Evolutionary conservation across 2,329 filamentous ascomycete genomes (phyloP).

Genomic region (Coccinonectria pachysandricola): DNA sequence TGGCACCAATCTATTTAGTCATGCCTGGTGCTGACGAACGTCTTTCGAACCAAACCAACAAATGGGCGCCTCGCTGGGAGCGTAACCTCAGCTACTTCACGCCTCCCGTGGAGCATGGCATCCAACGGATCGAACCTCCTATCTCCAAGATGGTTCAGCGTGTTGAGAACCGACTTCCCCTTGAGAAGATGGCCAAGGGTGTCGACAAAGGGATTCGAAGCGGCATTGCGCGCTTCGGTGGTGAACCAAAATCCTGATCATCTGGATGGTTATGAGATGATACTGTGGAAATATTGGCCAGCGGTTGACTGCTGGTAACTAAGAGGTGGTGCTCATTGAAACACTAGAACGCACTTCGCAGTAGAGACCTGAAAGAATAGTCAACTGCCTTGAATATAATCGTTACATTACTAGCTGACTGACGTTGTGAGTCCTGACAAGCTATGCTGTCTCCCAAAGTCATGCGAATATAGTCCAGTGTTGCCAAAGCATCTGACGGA

Average conservation of each 20-base stretch:
- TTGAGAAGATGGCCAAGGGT: constrained; percentile 39
- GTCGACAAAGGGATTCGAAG: constrained; percentile 38
- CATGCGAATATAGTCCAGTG: too few relatives aligned
- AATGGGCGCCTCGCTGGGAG: constrained; percentile 52
- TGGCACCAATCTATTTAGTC: constrained; percentile 48
- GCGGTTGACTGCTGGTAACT: too few relatives aligned
- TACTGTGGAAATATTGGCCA: too few relatives aligned
- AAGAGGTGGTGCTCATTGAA: too few relatives aligned
- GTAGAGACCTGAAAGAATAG: too few relatives aligned
- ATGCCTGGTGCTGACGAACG: constrained; percentile 46
- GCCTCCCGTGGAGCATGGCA: constrained; percentile 34
- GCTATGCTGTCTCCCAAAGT: too few relatives aligned
- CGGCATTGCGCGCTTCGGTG: constrained; percentile 30
- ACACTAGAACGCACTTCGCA: too few relatives aligned
- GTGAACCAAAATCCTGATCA: constrained; percentile 15
- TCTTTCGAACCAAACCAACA: constrained; percentile 41
- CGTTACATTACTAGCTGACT: too few relatives aligned
- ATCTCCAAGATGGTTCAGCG: constrained; percentile 34
- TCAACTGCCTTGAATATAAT: too few relatives aligned
- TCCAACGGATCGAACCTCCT: constrained; percentile 39
- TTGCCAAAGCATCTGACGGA: too few relatives aligned
- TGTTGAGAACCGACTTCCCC: constrained; percentile 36
- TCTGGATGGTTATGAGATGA: not conserved
- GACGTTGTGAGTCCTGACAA: too few relatives aligned
- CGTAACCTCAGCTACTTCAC: constrained; percentile 44